Conservation (phyloP, 75 land plant genomes). For the Azolla pinnata region DNA sequence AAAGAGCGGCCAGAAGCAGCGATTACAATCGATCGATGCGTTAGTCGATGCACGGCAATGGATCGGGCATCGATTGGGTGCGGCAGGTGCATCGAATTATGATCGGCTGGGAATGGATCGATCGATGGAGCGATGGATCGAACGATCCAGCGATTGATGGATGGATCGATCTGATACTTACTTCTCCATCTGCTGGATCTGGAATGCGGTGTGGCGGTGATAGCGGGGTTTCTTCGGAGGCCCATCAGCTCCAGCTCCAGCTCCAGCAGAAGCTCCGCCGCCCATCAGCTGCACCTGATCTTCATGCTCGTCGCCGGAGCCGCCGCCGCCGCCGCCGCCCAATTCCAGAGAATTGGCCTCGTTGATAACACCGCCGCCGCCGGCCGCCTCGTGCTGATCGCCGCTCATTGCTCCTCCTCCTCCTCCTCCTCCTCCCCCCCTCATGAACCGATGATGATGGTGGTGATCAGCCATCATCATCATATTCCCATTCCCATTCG, state of each 20-base stretch:
- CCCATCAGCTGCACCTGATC: slow-evolving; percentile 15
- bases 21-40: no score
- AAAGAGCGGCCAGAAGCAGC: neutral
- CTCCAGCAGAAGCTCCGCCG: neutral
- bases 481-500: no score
- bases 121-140: neutral
- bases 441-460: neutral
- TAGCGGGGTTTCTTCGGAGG: slow-evolving; percentile 45
- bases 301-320: slow-evolving; percentile 37
- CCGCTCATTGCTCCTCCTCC: neutral
- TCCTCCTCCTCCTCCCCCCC: neutral
- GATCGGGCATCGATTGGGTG: no score
- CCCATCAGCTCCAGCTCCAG: slow-evolving; percentile 1
- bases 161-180: slow-evolving; percentile 16
- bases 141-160: neutral
- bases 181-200: slow-evolving; percentile 73
- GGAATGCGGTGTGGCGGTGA: slow-evolving; percentile 64
- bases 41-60: no score
- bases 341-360: no score
- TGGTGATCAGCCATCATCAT: neutral
- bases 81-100: no score
- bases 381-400: neutral
- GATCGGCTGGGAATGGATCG: neutral
- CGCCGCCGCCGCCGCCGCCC: no score
- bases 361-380: neutral